phyloP scores from a whole-genome alignment of 768 basidiomycete species.

The Pulveroboletus sp. region DNA sequence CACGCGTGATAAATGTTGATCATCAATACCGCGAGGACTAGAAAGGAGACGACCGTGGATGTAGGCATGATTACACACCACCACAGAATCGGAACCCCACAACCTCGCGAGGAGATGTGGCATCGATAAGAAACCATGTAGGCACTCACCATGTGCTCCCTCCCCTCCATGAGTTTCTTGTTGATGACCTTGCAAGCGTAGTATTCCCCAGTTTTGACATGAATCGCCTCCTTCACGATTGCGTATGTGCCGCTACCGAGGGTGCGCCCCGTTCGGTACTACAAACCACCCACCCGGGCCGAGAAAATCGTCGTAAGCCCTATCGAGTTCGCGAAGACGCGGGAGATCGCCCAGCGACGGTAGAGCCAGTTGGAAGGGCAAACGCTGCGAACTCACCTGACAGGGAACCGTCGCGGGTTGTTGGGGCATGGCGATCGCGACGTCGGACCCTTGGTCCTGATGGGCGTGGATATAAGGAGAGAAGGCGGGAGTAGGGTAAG shows the following conservation, averaged over 20 bases:
- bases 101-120: conserved; percentile 3
- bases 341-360: neutral
- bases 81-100: neutral
- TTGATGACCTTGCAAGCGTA: conserved; percentile 99
- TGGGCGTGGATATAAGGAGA: conserved; percentile 4
- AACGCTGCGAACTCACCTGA: conserved; percentile 33
- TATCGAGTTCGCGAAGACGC: conserved; percentile 1
- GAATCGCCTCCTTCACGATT: conserved; percentile 92
- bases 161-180: conserved; percentile 97
- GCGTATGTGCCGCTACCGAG: conserved; percentile 92
- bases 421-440: conserved; percentile 25
- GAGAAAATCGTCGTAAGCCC: conserved; percentile 4
- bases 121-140: conserved; percentile 4
- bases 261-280: conserved; percentile 87
- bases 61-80: conserved; percentile 2
- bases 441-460: conserved; percentile 15
- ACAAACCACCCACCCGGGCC: conserved; percentile 1
- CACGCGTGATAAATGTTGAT: conserved; percentile 9
- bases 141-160: conserved; percentile 87
- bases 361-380: neutral
- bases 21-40: neutral
- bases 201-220: conserved; percentile 88
- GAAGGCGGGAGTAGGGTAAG: conserved; percentile 1
- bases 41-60: neutral
- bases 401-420: conserved; percentile 40